phyloP scores from a whole-genome alignment of 2,329 filamentous ascomycete genomes.

The Albifimbria verrucaria region DNA sequence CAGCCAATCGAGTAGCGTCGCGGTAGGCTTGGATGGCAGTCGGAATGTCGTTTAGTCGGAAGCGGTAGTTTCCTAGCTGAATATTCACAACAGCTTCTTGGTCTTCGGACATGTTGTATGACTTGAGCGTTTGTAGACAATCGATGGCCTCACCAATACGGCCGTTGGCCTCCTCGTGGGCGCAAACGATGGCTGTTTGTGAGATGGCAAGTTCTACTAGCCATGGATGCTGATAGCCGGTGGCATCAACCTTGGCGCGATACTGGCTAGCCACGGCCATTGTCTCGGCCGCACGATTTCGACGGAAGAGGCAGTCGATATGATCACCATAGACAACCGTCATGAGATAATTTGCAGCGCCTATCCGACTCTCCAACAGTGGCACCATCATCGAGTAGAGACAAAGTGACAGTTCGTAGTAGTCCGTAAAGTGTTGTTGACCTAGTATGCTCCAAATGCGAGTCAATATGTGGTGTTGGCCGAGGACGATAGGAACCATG shows the following conservation, averaged over 20 bases:
- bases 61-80: conserved; percentile 29
- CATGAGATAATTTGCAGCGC: conserved; percentile 28
- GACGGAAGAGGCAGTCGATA: conserved; percentile 27
- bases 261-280: conserved; percentile 25
- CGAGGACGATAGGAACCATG: conserved; percentile 26
- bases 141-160: conserved; percentile 25
- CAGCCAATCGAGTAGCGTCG: conserved; percentile 23
- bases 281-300: conserved; percentile 20
- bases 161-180: conserved; percentile 24
- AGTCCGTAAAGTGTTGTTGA: conserved; percentile 26
- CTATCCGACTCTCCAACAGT: conserved; percentile 25
- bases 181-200: conserved; percentile 26
- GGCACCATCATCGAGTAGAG: conserved; percentile 28
- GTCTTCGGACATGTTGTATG: conserved; percentile 25
- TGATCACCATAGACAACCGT: conserved; percentile 31
- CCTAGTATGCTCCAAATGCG: conserved; percentile 28
- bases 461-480: conserved; percentile 24
- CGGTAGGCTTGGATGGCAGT: conserved; percentile 25
- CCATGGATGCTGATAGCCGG: conserved; percentile 25
- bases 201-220: conserved; percentile 27
- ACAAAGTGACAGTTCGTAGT: conserved; percentile 27
- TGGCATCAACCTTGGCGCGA: conserved; percentile 23
- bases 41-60: conserved; percentile 21
- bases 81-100: conserved; percentile 27
- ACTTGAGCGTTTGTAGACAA: conserved; percentile 23